phyloP scores from a whole-genome alignment of 1,284 basidiomycete genomes.

The Calocybe gambosa region DNA sequence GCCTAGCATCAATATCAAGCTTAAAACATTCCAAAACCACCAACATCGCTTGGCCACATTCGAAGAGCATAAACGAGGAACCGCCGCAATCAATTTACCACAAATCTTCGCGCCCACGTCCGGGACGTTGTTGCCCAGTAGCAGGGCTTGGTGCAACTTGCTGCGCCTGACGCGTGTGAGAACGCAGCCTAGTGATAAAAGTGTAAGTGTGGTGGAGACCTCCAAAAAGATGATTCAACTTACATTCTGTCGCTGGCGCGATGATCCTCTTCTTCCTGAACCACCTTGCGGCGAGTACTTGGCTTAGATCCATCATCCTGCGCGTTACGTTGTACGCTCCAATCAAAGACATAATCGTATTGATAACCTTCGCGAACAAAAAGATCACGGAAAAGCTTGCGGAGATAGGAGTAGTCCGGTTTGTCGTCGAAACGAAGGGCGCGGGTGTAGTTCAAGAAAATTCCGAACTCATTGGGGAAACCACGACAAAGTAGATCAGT shows the following conservation, averaged over 20 bases:
- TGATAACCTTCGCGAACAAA: conserved; percentile 97
- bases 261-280: conserved; percentile 75
- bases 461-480: conserved; percentile 96
- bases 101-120: conserved; percentile 61
- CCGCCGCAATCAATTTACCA: conserved; percentile 55
- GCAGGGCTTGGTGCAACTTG: conserved; percentile 48
- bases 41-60: conserved; percentile 55
- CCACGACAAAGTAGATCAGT: conserved; percentile 94
- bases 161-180: conserved; percentile 77
- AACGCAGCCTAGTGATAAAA: conserved; percentile 56
- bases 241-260: conserved; percentile 76
- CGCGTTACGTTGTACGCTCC: conserved; percentile 82
- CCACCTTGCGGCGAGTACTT: conserved; percentile 61
- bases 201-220: conserved; percentile 18
- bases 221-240: conserved; percentile 27
- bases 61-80: conserved; percentile 44
- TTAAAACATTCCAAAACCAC: conserved; percentile 46
- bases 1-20: conserved; percentile 36
- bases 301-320: conserved; percentile 66
- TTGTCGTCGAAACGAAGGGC: conserved; percentile 98
- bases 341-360: conserved; percentile 98
- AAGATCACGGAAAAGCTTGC: conserved; percentile 96
- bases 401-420: conserved; percentile 95
- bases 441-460: conserved; percentile 96
- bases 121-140: conserved; percentile 54